Conservation (phyloP, 164 flowering plant species). For the Vitis cinerea region DNA sequence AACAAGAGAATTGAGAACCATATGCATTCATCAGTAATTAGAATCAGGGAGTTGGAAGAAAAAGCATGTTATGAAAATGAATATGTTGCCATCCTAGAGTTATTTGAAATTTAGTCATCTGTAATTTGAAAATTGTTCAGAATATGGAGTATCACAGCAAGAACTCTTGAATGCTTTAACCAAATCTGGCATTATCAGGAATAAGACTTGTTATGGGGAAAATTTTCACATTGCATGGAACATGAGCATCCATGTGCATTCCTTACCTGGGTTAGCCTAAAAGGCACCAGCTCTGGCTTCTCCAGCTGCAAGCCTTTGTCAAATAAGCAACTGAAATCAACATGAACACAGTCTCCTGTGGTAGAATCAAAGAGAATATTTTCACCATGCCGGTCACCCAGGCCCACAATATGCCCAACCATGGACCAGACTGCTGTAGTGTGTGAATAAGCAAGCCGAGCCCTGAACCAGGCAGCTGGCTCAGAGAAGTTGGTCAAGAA, state of each 20-base stretch:
- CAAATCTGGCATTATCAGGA: background rate
- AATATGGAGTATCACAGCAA: background rate
- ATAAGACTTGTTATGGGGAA: background rate
- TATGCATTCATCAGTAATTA: too few species aligned
- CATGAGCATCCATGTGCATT: background rate
- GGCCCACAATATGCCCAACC: constrained; percentile 99
- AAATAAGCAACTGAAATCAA: constrained; percentile 99
- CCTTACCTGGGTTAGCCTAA: constrained; percentile 94
- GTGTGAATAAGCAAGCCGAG: constrained; percentile 95
- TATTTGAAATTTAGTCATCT: background rate
- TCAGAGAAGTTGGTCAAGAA: constrained; percentile 92
- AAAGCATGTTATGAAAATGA: background rate
- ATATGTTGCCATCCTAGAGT: background rate
- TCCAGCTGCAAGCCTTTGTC: constrained; percentile 96
- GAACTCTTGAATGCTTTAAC: too few species aligned
- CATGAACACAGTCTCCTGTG: constrained; percentile 98
- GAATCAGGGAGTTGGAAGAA: background rate
- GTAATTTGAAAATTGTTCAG: background rate
- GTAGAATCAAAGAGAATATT: constrained; percentile 99
- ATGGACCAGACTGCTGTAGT: constrained; percentile 99
- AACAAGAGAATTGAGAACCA: background rate
- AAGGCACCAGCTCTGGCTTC: constrained; percentile 99
- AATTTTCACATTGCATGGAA: background rate
- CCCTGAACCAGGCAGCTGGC: constrained; percentile 99
- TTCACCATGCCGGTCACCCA: constrained; percentile 99